phyloP scores from a whole-genome alignment of 768 basidiomycete genomes.

The Leccinum broughii region DNA sequence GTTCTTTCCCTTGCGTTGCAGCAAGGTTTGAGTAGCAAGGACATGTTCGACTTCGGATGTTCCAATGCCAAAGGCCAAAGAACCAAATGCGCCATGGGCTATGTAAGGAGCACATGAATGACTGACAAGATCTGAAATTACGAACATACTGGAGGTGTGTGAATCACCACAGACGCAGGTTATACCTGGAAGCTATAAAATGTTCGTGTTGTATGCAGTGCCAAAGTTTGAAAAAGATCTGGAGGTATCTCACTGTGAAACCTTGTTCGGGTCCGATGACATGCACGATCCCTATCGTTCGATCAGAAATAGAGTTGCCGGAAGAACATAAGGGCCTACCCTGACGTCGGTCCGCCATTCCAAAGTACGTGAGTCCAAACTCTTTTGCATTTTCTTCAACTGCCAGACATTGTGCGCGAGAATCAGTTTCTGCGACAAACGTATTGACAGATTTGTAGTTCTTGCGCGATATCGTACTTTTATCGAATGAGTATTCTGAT shows the following conservation, averaged over 20 bases:
- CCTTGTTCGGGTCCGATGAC: slow-evolving; percentile 85
- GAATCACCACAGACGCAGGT: slow-evolving; percentile 92
- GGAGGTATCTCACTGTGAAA: slow-evolving; percentile 61
- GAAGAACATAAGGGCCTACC: slow-evolving; percentile 41
- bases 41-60: slow-evolving; percentile 95
- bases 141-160: slow-evolving; percentile 79
- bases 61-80: slow-evolving; percentile 90
- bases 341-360: slow-evolving; percentile 86
- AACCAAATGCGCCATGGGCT: slow-evolving; percentile 93
- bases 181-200: slow-evolving; percentile 62
- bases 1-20: slow-evolving; percentile 88
- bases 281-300: too few species aligned
- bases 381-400: slow-evolving; percentile 89
- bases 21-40: slow-evolving; percentile 85
- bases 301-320: too few species aligned
- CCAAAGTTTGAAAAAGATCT: neutral
- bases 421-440: slow-evolving; percentile 84
- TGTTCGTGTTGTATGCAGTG: neutral
- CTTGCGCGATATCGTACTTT: slow-evolving; percentile 72
- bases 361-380: slow-evolving; percentile 91
- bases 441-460: slow-evolving; percentile 66
- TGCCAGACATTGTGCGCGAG: slow-evolving; percentile 77
- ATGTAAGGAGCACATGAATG: slow-evolving; percentile 4
- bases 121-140: neutral
- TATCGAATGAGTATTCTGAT: neutral